Evolutionary conservation across 495 filamentous ascomycete genomes (phyloP).

Genomic region (Penicillium crystallinum): DNA sequence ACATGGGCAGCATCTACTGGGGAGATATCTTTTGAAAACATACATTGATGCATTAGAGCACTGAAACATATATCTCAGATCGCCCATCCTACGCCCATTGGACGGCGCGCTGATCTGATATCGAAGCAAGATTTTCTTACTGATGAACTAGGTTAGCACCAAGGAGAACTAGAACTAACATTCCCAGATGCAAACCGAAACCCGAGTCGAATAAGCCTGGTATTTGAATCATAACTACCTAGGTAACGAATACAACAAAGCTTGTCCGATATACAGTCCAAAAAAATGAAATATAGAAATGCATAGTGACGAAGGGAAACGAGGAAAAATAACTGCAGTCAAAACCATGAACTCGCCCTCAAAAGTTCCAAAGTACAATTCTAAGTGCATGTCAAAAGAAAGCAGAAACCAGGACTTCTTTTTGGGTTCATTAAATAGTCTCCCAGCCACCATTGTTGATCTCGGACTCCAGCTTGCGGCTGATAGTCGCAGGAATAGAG

Average conservation of each 20-base stretch:
- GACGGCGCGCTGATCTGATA: too few relatives aligned
- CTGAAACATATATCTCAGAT: too few relatives aligned
- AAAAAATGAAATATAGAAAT: not conserved
- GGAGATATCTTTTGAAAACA: too few relatives aligned
- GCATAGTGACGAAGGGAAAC: not conserved
- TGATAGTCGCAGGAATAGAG: slow-evolving; percentile 81
- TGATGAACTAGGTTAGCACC: not conserved
- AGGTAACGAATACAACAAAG: not conserved
- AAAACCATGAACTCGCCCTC: not conserved
- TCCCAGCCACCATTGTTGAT: slow-evolving; percentile 98
- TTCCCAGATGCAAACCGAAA: not conserved
- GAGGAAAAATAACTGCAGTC: not conserved
- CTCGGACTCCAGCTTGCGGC: slow-evolving; percentile 83
- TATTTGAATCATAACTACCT: not conserved
- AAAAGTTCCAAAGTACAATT: not conserved
- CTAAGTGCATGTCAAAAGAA: not conserved
- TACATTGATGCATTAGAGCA: too few relatives aligned
- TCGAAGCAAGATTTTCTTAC: too few relatives aligned
- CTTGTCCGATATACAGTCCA: not conserved
- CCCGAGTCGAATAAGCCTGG: not conserved
- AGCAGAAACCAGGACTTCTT: not conserved
- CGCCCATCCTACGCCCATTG: too few relatives aligned
- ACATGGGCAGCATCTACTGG: too few relatives aligned
- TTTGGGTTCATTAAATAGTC: slow-evolving; percentile 54
- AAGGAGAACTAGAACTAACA: not conserved